Evolutionary conservation across 2,329 filamentous ascomycete genomes (phyloP), one percentile per base, ranked within the genome.

Genomic region (Phaeomoniella chlamydospora): DNA sequence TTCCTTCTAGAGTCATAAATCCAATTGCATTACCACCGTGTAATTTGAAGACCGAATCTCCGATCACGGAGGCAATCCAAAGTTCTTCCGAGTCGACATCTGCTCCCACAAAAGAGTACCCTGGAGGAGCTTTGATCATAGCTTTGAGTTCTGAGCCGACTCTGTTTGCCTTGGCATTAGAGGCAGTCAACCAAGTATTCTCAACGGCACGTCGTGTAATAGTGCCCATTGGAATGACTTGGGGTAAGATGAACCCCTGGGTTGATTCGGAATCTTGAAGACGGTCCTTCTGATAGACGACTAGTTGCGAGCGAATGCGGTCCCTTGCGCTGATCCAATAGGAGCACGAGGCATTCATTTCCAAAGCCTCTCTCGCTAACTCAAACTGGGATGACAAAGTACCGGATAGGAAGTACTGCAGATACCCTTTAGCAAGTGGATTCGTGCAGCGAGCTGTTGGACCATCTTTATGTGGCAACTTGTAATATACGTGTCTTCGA

Each of bases 291-390:
- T 86, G 69, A 52, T 93, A 94, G 1, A 98, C 81, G 2, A 93
- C 87, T 69, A 96, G 83, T 51, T 98, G 90, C n/a, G 79, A 82
- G 68, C 65, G 88, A 57, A 98, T 98, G 34, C 90, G 70, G 51
- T 94, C 85, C 42, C 90, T 73, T 12, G 90, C 87, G 49, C 85
- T 94, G 48, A 98, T 96, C 90, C 92, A 98, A 58, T 98, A 98
- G 1, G 88, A 96, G 54, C 92, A 98, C 0, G 86, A 94, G 0
- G 90, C 86, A 48, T 98, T 98, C 90, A 98, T 98, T 48, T 96
- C 82, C 31, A 98, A 64, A 0, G 92, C 90, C 54, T 94, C 86
- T 51, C 92, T 96, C 0, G 90, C 90, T 49, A 94, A 88, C 0
- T 76, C 55, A 49, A 80, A 96, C 54, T 94, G 80, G 0, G 88